Conservation (phyloP, 139 green algal genomes). For the Auxenochlorella pyrenoidosa region DNA sequence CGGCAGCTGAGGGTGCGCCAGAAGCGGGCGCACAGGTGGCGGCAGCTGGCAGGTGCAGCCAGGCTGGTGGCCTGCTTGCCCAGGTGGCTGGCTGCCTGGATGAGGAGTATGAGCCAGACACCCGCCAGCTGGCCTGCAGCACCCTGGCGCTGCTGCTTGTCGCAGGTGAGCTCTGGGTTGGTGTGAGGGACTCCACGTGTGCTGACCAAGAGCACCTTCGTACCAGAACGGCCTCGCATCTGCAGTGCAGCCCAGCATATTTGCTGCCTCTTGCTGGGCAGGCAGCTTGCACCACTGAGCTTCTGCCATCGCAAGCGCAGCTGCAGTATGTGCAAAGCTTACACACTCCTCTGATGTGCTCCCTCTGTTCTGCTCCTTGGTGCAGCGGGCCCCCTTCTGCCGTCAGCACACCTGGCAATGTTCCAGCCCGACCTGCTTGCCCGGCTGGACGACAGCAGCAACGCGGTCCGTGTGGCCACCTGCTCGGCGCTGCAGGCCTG, state of each 20-base stretch:
- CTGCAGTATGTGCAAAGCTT: no score
- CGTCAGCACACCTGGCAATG: constrained; percentile 57
- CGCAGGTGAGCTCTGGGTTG: constrained; percentile 37
- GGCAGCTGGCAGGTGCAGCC: not conserved
- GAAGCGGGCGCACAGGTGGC: not conserved
- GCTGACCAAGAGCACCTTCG: no score
- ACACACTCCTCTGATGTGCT: no score
- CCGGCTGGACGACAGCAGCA: constrained; percentile 85
- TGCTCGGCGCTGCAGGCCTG: constrained; percentile 33
- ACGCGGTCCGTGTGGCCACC: constrained; percentile 59
- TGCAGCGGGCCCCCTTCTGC: constrained; percentile 53
- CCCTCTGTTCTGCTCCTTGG: no score
- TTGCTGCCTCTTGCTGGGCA: no score
- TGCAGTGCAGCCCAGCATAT: no score
- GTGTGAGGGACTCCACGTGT: no score
- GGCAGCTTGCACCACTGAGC: no score
- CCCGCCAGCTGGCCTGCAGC: constrained; percentile 65
- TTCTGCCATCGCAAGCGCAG: no score
- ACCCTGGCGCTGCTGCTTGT: constrained; percentile 25
- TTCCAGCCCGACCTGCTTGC: constrained; percentile 85
- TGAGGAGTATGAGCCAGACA: constrained; percentile 87
- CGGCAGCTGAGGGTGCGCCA: not conserved
- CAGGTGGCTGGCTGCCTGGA: constrained; percentile 61
- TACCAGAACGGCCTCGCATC: no score
- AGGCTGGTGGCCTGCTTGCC: not conserved